A percentile compares a stretch with the other conserved stretches of the same genome.
Evolutionary conservation across 306 rosid species (phyloP).

Genomic region (Trichosanthes cucumerina): DNA sequence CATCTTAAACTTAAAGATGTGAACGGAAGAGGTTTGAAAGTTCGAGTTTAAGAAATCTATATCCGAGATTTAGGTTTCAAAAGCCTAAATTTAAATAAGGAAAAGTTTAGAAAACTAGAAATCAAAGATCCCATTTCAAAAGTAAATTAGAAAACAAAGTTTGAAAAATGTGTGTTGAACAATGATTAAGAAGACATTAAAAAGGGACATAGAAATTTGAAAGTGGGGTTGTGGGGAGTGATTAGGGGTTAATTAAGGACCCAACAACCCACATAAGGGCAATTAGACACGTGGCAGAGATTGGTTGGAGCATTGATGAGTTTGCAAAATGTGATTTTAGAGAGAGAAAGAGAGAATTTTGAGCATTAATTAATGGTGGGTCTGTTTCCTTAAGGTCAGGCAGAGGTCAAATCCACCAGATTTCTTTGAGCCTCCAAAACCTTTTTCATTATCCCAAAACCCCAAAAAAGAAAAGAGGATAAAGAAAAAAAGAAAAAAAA

Average conservation of each 20-base stretch:
- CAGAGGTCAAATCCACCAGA: slow-evolving; percentile 18
- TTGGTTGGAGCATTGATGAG: not conserved
- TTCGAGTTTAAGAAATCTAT: too few relatives aligned
- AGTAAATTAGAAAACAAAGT: not conserved
- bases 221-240: not conserved
- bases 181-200: not conserved
- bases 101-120: too few relatives aligned
- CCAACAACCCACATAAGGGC: not conserved
- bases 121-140: not conserved
- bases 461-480: not conserved
- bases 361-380: not conserved
- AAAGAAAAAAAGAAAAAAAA: not conserved
- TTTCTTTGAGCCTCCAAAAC: slow-evolving; percentile 2
- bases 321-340: not conserved
- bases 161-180: not conserved
- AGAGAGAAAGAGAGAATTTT: not conserved
- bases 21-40: too few relatives aligned
- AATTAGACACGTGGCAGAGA: not conserved
- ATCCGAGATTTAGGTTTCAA: not conserved
- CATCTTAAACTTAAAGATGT: too few relatives aligned
- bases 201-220: not conserved
- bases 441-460: slow-evolving; percentile 8
- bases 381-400: slow-evolving; percentile 2
- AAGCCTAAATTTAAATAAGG: not conserved
- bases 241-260: slow-evolving; percentile 3